Conservation (phyloP, 1,284 basidiomycete species). For the Heliocybe sulcata region DNA sequence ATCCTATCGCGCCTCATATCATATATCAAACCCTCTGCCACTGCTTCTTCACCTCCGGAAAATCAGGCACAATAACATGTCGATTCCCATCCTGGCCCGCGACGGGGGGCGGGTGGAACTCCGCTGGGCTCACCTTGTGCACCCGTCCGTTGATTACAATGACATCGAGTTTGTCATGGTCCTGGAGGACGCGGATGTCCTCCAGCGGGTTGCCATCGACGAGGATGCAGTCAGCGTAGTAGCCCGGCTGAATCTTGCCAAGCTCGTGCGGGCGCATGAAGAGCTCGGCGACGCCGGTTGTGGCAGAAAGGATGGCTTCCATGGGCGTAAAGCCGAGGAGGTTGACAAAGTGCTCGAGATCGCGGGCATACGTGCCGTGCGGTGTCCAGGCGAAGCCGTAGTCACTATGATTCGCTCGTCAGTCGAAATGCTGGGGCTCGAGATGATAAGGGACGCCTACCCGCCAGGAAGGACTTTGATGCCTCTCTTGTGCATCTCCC, state of each 20-base stretch:
- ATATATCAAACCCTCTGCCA: neutral
- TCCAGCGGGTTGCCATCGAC: slow-evolving; percentile 25
- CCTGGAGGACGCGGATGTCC: slow-evolving; percentile 21
- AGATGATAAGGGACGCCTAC: slow-evolving; percentile 15
- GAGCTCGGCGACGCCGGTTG: slow-evolving; percentile 26
- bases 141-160: slow-evolving; percentile 15
- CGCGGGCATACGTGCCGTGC: slow-evolving; percentile 25
- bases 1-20: neutral
- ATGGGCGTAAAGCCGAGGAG: slow-evolving; percentile 25
- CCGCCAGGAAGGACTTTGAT: slow-evolving; percentile 24
- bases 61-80: neutral
- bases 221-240: slow-evolving; percentile 25
- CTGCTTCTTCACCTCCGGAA: neutral
- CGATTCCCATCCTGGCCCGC: neutral
- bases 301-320: slow-evolving; percentile 28
- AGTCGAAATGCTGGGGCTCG: slow-evolving; percentile 5
- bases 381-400: slow-evolving; percentile 26
- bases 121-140: neutral
- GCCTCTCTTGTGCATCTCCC: slow-evolving; percentile 25
- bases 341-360: slow-evolving; percentile 28
- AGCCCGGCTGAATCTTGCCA: slow-evolving; percentile 27
- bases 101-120: neutral
- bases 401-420: slow-evolving; percentile 1
- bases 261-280: slow-evolving; percentile 25
- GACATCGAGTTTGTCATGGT: slow-evolving; percentile 21